Conservation (phyloP, 352 stramenopile species). For the Phytophthora hibernalis region DNA sequence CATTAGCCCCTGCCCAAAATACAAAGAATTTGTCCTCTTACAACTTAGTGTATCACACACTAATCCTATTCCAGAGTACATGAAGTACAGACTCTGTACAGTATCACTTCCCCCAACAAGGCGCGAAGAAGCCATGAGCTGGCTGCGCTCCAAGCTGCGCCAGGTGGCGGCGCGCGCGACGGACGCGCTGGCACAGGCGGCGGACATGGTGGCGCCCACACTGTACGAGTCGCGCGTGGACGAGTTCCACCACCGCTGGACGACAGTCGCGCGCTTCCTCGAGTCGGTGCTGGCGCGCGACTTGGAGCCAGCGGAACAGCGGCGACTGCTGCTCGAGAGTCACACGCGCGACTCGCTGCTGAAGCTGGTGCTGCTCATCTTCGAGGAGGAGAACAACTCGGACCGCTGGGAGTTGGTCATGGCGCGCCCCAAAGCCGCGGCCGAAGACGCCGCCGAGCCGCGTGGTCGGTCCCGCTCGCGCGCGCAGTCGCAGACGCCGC, state of each 20-base stretch:
- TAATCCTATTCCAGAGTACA: too few species aligned
- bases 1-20: too few species aligned
- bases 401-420: conserved; percentile 74
- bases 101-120: too few species aligned
- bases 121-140: conserved; percentile 46
- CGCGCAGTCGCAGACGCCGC: conserved; percentile 30
- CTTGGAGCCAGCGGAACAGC: conserved; percentile 72
- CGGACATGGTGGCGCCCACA: conserved; percentile 79
- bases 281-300: conserved; percentile 74
- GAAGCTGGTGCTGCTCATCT: conserved; percentile 89
- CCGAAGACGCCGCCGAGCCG: conserved; percentile 28
- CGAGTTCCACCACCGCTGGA: conserved; percentile 89
- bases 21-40: too few species aligned
- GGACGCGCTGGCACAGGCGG: conserved; percentile 75
- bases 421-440: conserved; percentile 37
- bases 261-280: conserved; percentile 78
- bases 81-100: too few species aligned
- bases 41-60: too few species aligned
- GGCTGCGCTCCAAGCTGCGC: conserved; percentile 82
- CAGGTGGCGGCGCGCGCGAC: conserved; percentile 78
- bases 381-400: conserved; percentile 81
- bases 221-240: conserved; percentile 85
- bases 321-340: conserved; percentile 77
- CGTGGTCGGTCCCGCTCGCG: conserved; percentile 20
- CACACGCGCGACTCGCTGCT: conserved; percentile 85